Evolutionary conservation across 108 stramenopile species (phyloP), one percentile per base, ranked within the genome.

Genomic region (Pseudonitzschia multiseries): DNA sequence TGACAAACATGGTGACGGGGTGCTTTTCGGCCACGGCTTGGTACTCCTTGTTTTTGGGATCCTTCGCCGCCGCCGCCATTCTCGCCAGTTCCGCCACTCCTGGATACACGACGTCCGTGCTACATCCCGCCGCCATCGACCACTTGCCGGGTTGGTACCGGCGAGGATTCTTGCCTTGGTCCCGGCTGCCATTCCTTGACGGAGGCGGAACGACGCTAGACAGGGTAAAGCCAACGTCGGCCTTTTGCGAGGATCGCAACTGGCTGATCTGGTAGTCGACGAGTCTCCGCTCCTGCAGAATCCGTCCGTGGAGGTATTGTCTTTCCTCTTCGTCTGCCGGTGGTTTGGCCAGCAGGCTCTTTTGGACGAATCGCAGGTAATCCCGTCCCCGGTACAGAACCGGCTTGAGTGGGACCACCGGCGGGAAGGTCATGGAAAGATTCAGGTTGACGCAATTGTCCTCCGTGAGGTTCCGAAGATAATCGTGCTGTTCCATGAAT

Each of bases 401-500:
- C 17, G 32, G 29, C 46, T 53, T 73, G 42, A 79, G 59, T 48
- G 73, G 67, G 9, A 79, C 27, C 22, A 57, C 63, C 21, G 73
- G 68, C 4, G 79, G 79, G 10, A 79, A 79, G n/a, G 69, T 56
- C 79, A 79, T 79, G 41, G 29, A 48, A 13, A 72, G 68, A 69
- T 52, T 54, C 4, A 79, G 42, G 27, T 79, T 72, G 18, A 79
- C 69, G 50, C 69, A 68, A 57, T 70, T 73, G 15, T 74, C 65
- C 27, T 79, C 79, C 27, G 79, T 66, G 21, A 79, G 33, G 32
- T 70, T 59, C 66, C 65, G 73, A n/a, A 73, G 68, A 65, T 79
- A 79, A 63, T 79, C 53, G 40, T 79, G 69, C 53, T 79, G 79
- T 40, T 70, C 73, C 71, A 79, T 72, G 69, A 74, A 79, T 56